These are phyloP conservation scores for Agarophyton chilense DNA, from an alignment of 23 red algal species.

Conservation along the genomic window DNA sequence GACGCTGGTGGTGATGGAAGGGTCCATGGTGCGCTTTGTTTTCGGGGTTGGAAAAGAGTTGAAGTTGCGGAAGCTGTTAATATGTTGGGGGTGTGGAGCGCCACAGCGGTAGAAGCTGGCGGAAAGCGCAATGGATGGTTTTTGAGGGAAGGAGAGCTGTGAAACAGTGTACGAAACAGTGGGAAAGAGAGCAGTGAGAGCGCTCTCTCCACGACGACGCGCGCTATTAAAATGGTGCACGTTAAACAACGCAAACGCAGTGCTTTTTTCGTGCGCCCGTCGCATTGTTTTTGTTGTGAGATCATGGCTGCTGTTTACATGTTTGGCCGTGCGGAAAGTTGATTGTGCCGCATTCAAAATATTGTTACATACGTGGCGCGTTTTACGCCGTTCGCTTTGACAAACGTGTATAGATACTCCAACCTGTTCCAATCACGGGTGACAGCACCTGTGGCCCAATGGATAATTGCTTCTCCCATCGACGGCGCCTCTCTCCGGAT, in stretches of 20 bases:
- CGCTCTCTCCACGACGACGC: neutral
- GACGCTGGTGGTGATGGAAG: slow-evolving; percentile 10
- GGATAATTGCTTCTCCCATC: slow-evolving; percentile 55
- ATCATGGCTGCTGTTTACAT: neutral
- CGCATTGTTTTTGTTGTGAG: slow-evolving; percentile 1
- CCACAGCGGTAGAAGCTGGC: too few species aligned
- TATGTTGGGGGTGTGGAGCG: too few species aligned
- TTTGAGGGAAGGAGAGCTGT: neutral
- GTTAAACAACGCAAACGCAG: neutral
- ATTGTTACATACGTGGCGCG: neutral
- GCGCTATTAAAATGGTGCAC: neutral
- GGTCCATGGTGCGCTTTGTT: neutral
- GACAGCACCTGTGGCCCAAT: slow-evolving; percentile 53
- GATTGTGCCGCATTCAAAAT: slow-evolving; percentile 3
- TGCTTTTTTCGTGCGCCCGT: neutral
- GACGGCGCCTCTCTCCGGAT: slow-evolving; percentile 55
- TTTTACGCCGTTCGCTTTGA: too few species aligned
- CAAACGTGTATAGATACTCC: neutral
- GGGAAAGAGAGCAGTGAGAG: too few species aligned
- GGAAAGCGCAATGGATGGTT: neutral
- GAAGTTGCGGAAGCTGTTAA: too few species aligned
- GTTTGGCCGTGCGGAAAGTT: neutral
- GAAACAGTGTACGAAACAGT: neutral
- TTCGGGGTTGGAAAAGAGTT: too few species aligned
- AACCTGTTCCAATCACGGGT: neutral